These are phyloP conservation scores for Phytophthora melonis DNA, from an alignment of 352 stramenopile species.

Conservation along the genomic window DNA sequence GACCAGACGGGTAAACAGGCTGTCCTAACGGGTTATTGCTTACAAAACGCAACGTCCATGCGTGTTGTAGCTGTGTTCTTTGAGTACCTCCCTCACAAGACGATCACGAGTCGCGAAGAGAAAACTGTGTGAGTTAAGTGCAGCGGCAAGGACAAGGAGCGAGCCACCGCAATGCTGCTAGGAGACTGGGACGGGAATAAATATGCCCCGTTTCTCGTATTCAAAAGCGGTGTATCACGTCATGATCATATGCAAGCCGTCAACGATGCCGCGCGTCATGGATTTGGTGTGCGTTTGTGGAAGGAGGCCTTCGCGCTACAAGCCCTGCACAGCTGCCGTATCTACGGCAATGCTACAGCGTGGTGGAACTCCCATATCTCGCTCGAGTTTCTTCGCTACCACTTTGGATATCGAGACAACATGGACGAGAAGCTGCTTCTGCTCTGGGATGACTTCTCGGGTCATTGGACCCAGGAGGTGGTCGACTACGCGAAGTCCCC, in stretches of 20 bases:
- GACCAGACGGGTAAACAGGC: neutral
- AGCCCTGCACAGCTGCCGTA: neutral
- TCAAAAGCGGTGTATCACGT: neutral
- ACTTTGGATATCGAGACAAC: neutral
- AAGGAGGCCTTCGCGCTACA: slow-evolving; percentile 9
- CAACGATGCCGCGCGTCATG: neutral
- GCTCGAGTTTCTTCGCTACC: neutral
- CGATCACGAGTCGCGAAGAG: neutral
- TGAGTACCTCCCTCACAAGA: slow-evolving; percentile 13
- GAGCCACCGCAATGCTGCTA: slow-evolving; percentile 10
- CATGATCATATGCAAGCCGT: neutral
- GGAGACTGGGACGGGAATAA: slow-evolving; percentile 4
- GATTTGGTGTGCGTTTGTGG: slow-evolving; percentile 10
- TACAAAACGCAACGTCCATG: too few species aligned
- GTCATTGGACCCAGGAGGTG: neutral
- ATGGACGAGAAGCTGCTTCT: slow-evolving; percentile 2
- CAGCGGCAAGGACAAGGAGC: slow-evolving; percentile 12
- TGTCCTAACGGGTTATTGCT: too few species aligned
- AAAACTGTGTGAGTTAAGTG: slow-evolving; percentile 33
- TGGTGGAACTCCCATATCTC: slow-evolving; percentile 6
- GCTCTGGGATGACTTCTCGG: slow-evolving; percentile 7
- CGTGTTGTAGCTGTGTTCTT: slow-evolving; percentile 10
- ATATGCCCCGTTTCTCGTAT: slow-evolving; percentile 3
- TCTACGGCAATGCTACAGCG: neutral
- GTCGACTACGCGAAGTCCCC: neutral